These are phyloP conservation scores for Mycena indigotica DNA, from an alignment of 768 basidiomycete genomes.

Conservation along the genomic window DNA sequence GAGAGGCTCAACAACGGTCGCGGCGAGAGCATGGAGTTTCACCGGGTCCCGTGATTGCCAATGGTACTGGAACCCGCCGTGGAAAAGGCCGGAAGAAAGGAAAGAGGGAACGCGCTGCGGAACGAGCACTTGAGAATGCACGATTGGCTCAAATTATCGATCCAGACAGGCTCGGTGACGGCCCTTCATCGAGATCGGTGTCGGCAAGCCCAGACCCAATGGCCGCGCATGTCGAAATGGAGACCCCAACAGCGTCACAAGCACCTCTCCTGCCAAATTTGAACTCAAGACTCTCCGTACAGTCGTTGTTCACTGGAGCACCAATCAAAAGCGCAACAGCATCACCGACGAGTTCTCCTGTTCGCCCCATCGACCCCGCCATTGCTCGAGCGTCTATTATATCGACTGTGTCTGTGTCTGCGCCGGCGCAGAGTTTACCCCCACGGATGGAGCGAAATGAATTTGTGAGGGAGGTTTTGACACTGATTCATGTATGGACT, in stretches of 20 bases:
- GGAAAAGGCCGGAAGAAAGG: slow-evolving; percentile 32
- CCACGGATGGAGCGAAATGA: slow-evolving; percentile 50
- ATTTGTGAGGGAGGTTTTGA: slow-evolving; percentile 61
- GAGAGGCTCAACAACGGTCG: slow-evolving; percentile 34
- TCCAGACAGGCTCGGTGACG: background rate
- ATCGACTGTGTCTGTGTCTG: slow-evolving; percentile 26
- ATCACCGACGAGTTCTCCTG: background rate
- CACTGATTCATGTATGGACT: slow-evolving; percentile 59
- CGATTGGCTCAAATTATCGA: slow-evolving; percentile 12
- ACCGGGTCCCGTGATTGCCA: background rate
- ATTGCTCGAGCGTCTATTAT: slow-evolving; percentile 31
- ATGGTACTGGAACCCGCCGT: slow-evolving; percentile 11
- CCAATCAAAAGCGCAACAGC: background rate
- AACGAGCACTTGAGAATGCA: slow-evolving; percentile 40
- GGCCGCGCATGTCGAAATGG: slow-evolving; percentile 25
- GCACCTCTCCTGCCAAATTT: slow-evolving; percentile 4
- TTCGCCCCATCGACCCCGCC: slow-evolving; percentile 16
- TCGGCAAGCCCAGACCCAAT: slow-evolving; percentile 19
- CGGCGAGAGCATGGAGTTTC: slow-evolving; percentile 27
- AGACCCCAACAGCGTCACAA: slow-evolving; percentile 30
- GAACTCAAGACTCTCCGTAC: background rate
- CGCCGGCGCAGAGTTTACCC: slow-evolving; percentile 21
- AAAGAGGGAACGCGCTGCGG: slow-evolving; percentile 42
- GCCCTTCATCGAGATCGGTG: slow-evolving; percentile 16
- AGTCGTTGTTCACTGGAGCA: background rate